Conservation (phyloP, 495 filamentous ascomycete genomes). For the Lepraria neglecta region DNA sequence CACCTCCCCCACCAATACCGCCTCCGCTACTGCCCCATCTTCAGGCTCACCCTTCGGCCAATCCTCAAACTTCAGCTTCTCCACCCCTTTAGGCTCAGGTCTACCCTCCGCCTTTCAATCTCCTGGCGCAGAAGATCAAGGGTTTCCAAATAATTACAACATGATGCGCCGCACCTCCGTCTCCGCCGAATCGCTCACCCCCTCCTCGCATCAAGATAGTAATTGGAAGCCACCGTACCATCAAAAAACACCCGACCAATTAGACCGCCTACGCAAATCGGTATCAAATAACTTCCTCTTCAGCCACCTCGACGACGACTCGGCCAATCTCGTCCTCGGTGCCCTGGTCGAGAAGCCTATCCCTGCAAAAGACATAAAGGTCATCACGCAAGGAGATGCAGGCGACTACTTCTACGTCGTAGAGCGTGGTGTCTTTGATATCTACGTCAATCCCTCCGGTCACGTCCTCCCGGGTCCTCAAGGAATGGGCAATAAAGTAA, state of each 20-base stretch:
- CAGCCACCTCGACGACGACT: conserved; percentile 88
- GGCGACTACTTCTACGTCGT: conserved; percentile 98
- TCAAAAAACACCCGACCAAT: conserved; percentile 73
- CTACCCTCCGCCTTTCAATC: conserved; percentile 23
- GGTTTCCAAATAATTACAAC: conserved; percentile 89
- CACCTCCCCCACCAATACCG: conserved; percentile 52
- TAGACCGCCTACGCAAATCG: conserved; percentile 68
- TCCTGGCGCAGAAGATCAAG: conserved; percentile 45
- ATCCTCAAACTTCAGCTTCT: conserved; percentile 21
- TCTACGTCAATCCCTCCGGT: conserved; percentile 80
- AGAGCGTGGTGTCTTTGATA: conserved; percentile 82
- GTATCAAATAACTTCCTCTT: conserved; percentile 91
- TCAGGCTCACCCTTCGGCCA: conserved; percentile 24
- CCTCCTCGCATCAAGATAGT: conserved; percentile 69
- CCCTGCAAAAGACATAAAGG: conserved; percentile 89
- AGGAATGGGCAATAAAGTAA: conserved; percentile 81
- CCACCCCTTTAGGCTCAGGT: conserved; percentile 12
- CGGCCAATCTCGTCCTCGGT: conserved; percentile 76
- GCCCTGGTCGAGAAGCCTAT: conserved; percentile 93
- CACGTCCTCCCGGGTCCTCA: conserved; percentile 72
- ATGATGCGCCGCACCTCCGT: conserved; percentile 91
- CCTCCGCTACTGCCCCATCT: conserved; percentile 35
- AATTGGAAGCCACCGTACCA: conserved; percentile 87
- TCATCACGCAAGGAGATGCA: conserved; percentile 91
- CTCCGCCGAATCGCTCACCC: conserved; percentile 92